These are phyloP conservation scores for Hordeum pubiflorum DNA, from an alignment of 202 grass and related monocot species.

Conservation along the genomic window DNA sequence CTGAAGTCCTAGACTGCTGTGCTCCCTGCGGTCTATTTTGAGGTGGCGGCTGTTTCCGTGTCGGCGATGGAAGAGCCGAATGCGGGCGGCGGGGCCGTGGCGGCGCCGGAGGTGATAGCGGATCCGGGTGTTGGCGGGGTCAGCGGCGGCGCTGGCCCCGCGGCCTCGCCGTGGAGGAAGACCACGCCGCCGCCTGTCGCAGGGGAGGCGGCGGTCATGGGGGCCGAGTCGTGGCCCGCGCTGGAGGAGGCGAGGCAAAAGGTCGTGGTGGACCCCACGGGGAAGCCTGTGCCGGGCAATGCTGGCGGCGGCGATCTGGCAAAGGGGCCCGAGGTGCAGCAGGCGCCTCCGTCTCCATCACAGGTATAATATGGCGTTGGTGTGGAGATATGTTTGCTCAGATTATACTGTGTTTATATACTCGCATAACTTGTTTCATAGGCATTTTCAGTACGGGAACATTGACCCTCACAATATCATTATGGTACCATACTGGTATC, in stretches of 20 bases:
- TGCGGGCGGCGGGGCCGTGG: constrained; percentile 18
- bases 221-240: constrained; percentile 57
- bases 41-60: background rate
- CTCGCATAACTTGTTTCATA: background rate
- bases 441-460: background rate
- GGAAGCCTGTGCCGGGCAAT: constrained; percentile 28
- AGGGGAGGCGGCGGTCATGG: constrained; percentile 49
- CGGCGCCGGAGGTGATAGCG: constrained; percentile 15
- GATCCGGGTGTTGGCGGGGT: constrained; percentile 22
- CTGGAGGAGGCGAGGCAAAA: constrained; percentile 53
- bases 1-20: background rate
- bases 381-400: background rate
- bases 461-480: background rate
- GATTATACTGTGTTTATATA: background rate
- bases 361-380: constrained; percentile 31
- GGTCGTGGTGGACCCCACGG: constrained; percentile 4
- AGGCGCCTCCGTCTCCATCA: background rate
- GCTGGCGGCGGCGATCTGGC: constrained; percentile 15
- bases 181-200: constrained; percentile 15
- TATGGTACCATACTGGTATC: background rate
- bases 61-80: constrained; percentile 34
- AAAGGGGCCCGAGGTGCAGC: constrained; percentile 19
- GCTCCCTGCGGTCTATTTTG: background rate
- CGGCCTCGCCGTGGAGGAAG: constrained; percentile 43
- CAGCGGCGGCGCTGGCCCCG: background rate